Percentiles rank a stretch among this genome's conserved stretches.
phyloP scores from a whole-genome alignment of 129 eudicot genomes.

The Centella asiatica region DNA sequence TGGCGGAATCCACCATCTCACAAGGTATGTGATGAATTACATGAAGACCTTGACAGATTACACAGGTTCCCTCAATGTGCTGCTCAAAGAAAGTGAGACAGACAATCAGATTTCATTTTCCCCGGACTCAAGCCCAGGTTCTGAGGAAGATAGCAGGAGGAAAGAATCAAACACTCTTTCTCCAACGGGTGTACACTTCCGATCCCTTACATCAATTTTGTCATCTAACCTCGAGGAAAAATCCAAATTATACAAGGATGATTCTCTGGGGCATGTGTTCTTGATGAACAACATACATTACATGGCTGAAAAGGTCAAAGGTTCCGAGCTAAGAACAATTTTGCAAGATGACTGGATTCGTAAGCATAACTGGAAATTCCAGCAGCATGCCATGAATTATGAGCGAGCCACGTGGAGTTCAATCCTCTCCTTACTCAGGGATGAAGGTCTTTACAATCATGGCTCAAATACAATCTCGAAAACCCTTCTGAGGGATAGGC shows the following conservation, averaged over 20 bases:
- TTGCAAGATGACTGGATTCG: slow-evolving; percentile 85
- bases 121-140: slow-evolving; percentile 36
- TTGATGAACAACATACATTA: slow-evolving; percentile 87
- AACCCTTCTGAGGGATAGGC: slow-evolving; percentile 56
- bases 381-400: slow-evolving; percentile 74
- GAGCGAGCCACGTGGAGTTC: slow-evolving; percentile 93
- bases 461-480: slow-evolving; percentile 58
- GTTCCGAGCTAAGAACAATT: slow-evolving; percentile 54
- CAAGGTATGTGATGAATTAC: slow-evolving; percentile 89
- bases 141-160: slow-evolving; percentile 28
- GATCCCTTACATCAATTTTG: slow-evolving; percentile 44
- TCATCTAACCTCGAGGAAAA: slow-evolving; percentile 72
- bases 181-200: slow-evolving; percentile 53
- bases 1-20: slow-evolving; percentile 86
- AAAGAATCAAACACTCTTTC: slow-evolving; percentile 19
- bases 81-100: slow-evolving; percentile 43
- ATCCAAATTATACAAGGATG: slow-evolving; percentile 67
- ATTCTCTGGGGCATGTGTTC: slow-evolving; percentile 59
- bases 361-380: slow-evolving; percentile 73
- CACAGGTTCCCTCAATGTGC: slow-evolving; percentile 42
- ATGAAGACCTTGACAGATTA: slow-evolving; percentile 49
- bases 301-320: slow-evolving; percentile 88
- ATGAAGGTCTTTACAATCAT: slow-evolving; percentile 54
- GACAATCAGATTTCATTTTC: slow-evolving; percentile 33
- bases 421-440: slow-evolving; percentile 49